These are phyloP conservation scores for Penicillium soppii DNA, from an alignment of 495 filamentous ascomycete species.

Conservation along the genomic window DNA sequence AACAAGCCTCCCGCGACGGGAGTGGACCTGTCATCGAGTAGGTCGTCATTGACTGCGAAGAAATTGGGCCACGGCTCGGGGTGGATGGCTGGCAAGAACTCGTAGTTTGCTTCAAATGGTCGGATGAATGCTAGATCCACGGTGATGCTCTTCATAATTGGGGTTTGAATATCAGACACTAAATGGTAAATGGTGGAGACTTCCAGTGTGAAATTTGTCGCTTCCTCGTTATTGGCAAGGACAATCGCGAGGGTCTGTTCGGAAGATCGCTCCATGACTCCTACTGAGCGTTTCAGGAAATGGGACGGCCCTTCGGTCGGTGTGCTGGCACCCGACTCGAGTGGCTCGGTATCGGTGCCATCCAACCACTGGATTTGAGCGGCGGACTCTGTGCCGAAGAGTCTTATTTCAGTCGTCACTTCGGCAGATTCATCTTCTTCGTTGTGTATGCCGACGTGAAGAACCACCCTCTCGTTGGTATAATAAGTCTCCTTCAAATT, in stretches of 20 bases:
- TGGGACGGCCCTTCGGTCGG: slow-evolving; percentile 33
- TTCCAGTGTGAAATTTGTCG: slow-evolving; percentile 67
- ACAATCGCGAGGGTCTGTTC: slow-evolving; percentile 31
- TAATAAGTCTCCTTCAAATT: slow-evolving; percentile 72
- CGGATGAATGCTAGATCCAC: slow-evolving; percentile 69
- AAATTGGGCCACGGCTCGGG: slow-evolving; percentile 80
- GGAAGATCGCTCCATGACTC: slow-evolving; percentile 51
- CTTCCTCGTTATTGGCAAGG: slow-evolving; percentile 38
- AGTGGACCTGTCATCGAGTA: slow-evolving; percentile 25
- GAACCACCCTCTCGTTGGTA: slow-evolving; percentile 68
- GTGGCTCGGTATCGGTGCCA: slow-evolving; percentile 22
- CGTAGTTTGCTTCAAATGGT: slow-evolving; percentile 87
- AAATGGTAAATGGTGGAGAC: slow-evolving; percentile 75
- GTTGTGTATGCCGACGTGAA: slow-evolving; percentile 73
- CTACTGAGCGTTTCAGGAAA: slow-evolving; percentile 36
- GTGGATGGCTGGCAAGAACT: slow-evolving; percentile 75
- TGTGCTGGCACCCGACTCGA: slow-evolving; percentile 25
- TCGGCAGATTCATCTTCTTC: slow-evolving; percentile 79
- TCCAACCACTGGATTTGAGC: slow-evolving; percentile 50
- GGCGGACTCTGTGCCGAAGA: slow-evolving; percentile 61
- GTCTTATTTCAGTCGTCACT: slow-evolving; percentile 62
- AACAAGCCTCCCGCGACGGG: slow-evolving; percentile 59
- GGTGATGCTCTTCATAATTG: slow-evolving; percentile 68
- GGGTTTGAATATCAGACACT: slow-evolving; percentile 77
- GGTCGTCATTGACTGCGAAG: slow-evolving; percentile 57